Base-by-base conservation (phyloP, 2,329 filamentous ascomycete species). In the Talaromyces sp. region DNA sequence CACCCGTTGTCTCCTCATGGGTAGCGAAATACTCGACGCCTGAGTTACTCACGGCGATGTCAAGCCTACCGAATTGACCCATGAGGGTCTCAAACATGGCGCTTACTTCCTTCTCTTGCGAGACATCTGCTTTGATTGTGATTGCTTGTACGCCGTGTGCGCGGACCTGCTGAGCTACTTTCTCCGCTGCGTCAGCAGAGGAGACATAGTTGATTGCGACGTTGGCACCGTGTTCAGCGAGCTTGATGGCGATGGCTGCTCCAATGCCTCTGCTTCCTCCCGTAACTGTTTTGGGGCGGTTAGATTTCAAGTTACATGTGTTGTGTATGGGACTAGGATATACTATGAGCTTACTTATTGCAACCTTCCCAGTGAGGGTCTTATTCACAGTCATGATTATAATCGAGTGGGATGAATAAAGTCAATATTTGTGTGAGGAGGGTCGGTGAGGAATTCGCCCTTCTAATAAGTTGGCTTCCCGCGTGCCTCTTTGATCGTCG, bases 201-300 rank as follows among this genome's bases (percentile, higher is more conserved):
- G 51, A 51, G 8, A 51, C 16, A 35, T 63, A 62, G 47, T 62
- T 62, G 35, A 63, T 53, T 29, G 54, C 61, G 24, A 63, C 32
- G 47, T 58, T 16, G 22, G 61, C 61, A 20, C 61, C 61, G 1
- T 41, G 59, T 1, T 53, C 49, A 32, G 59, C 57, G 37, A 61
- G 43, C 36, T 63, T 63, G 0, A 62, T 49, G 41, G 57, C 57
- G 9, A 63, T 61, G 3, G 57, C 52, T 7, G 61, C 61, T 17
- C 61, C 61, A 47, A 63, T 62, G n/a, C 61, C 61, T 27, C 61
- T 59, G 51, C 59, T 63, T 19, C 57, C 52, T 8, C 61, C 61
- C 4, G 61, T 62, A 22, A 63, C 59, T 63, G 39, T 35, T 39
- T 29, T 16, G 30, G 17, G 24, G 7, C n/a, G 19, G 5, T 45